Evolutionary conservation across 176 grass and related monocot species (phyloP).

Genomic region (Aegilops speltoides): DNA sequence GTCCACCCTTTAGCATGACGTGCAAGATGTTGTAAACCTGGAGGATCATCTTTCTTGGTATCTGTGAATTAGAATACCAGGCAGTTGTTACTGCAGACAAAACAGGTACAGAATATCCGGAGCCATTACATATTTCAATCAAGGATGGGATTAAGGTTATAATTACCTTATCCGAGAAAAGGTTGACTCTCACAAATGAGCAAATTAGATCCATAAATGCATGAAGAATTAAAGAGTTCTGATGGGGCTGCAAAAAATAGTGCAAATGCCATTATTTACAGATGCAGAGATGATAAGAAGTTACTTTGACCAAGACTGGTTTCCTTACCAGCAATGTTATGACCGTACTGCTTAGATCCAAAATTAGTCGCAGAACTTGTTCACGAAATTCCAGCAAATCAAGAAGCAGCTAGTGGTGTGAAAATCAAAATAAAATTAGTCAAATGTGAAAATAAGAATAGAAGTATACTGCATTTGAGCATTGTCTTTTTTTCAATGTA

Average conservation of each 20-base stretch:
- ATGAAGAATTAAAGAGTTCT: conserved; percentile 97
- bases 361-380: conserved; percentile 89
- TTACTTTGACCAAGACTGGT: background rate
- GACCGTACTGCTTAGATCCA: conserved; percentile 98
- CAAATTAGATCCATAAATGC: conserved; percentile 99
- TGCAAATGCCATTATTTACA: conserved; percentile 27
- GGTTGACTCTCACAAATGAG: conserved; percentile 86
- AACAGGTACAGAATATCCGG: background rate
- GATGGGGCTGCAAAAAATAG: conserved; percentile 75
- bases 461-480: background rate
- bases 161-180: conserved; percentile 97
- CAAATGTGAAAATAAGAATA: background rate
- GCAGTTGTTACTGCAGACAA: conserved; percentile 1
- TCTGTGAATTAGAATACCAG: conserved; percentile 48
- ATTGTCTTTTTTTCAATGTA: background rate
- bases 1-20: conserved; percentile 82
- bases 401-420: conserved; percentile 64
- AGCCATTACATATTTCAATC: conserved; percentile 1
- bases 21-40: conserved; percentile 96
- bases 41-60: conserved; percentile 99
- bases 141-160: conserved; percentile 22
- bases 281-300: background rate
- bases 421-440: conserved; percentile 27
- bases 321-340: conserved; percentile 91
- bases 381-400: conserved; percentile 99